phyloP scores from a whole-genome alignment of 331 rosid species.

The Saraca asoca region DNA sequence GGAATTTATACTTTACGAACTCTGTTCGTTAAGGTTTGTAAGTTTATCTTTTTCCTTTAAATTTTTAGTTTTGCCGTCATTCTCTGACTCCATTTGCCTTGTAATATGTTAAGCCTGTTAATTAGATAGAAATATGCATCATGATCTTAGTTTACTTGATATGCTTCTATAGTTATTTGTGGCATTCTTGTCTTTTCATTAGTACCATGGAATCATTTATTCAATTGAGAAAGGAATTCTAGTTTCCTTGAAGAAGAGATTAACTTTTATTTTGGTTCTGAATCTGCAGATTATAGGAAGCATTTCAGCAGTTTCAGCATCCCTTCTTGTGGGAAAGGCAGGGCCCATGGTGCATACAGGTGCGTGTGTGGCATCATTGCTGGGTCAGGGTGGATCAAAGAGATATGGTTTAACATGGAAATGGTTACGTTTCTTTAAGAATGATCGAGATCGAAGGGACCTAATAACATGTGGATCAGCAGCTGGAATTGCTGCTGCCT shows the following conservation, averaged over 20 bases:
- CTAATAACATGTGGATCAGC: slow-evolving; percentile 87
- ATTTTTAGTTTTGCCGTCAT: background rate
- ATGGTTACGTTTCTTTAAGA: slow-evolving; percentile 76
- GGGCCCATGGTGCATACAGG: slow-evolving; percentile 99
- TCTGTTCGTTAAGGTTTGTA: slow-evolving; percentile 71
- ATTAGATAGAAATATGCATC: background rate
- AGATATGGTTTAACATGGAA: slow-evolving; percentile 70
- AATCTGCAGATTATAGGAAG: slow-evolving; percentile 82
- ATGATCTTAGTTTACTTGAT: too few species aligned
- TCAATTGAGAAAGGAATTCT: slow-evolving; percentile 3
- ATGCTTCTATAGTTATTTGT: too few species aligned
- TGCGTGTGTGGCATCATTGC: slow-evolving; percentile 85
- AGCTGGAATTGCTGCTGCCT: slow-evolving; percentile 95
- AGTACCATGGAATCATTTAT: slow-evolving; percentile 3
- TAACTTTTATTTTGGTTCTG: slow-evolving; percentile 29
- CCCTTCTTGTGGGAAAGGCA: slow-evolving; percentile 86
- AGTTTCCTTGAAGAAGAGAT: slow-evolving; percentile 32
- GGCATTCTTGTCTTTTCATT: background rate
- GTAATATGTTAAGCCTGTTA: background rate
- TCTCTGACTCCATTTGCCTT: background rate
- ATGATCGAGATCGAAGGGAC: slow-evolving; percentile 88
- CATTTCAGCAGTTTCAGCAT: slow-evolving; percentile 83
- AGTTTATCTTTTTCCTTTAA: background rate
- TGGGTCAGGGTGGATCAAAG: slow-evolving; percentile 86
- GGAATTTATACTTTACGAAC: slow-evolving; percentile 66